Base-by-base conservation (phyloP, 1,284 basidiomycete species). In the Amylostereum chailletii region DNA sequence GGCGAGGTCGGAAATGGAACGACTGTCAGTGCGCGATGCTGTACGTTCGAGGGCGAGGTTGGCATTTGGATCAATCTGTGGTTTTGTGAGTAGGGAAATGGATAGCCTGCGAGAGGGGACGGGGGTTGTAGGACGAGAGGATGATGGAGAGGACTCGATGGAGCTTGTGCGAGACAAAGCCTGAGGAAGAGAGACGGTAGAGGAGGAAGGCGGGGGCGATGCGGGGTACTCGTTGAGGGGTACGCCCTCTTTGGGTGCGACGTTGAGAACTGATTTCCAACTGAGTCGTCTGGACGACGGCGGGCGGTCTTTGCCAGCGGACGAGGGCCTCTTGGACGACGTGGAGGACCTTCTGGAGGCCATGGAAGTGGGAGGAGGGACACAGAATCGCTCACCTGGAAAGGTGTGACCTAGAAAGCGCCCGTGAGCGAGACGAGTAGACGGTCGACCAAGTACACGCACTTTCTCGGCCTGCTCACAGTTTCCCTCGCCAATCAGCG, bases 1-100 rank as follows among this genome's bases (percentile, higher is more conserved):
- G 30, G 30, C 4, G 26, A 43, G 43, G 11, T 57, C 54, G 42
- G 41, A 66, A 53, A 53, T 63, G 64, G 56, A 52, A 50, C 26
- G 53, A 60, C 46, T 44, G 27, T 52, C 53, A 9, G 50, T 29
- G 39, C 39, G 58, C 27, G 76, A 77, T 53, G 57, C 61, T n/a
- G 72, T 74, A 56, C 76, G 76, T 49, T 78, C 75, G 47, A 77
- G 69, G 19, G 19, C 19, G 19, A 19, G 19, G 19, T 19, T 19
- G 29, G 70, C 72, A 64, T 74, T 74, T 42, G 66, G 56, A 49
- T 68, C 72, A 48, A 72, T 62, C 51, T 74, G 65, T 58, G 77
- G 61, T 52, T 60, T 64, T 37, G 66, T 66, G 49, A 68, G 66
- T 57, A 61, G 51, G 47, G 57, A 59, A 34, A 60, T 54, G 36